Base-by-base conservation (phyloP, 257 asterid genomes). In the Fraxinus cuspidata region DNA sequence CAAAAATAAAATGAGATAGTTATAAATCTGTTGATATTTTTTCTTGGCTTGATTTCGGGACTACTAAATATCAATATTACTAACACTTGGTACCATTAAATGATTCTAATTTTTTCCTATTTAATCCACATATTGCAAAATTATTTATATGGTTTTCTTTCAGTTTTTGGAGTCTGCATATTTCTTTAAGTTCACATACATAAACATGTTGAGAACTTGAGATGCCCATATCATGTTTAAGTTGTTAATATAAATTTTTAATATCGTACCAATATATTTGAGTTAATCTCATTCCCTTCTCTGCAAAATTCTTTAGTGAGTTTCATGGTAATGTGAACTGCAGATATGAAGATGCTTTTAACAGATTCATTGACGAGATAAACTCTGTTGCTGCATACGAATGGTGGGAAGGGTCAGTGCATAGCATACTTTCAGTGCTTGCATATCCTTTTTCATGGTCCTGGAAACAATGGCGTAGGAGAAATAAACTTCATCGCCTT, bases 321-420 rank as follows among this genome's bases (percentile, higher is more conserved):
- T 74, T 75, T 77, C 67, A 28, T 63, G 27, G 34, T 73, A 16
- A 67, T 66, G 74, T 66, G 38, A 60, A 35, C 73, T 79, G 85
- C 94, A 94, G 98, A 87, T 94, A 94, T 87, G 98, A 94, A 84
- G 98, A 94, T 88, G 97, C 98, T 72, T 94, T 92, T 82, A 94
- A 88, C 88, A 91, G 98, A 88, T 94, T 94, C 83, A 94, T 94
- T 69, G 98, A 94, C 74, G 96, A 90, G 84, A 74, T 92, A 63
- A 94, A 94, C 84, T 92, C 97, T 78, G 98, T 94, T 86, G 97
- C 97, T 76, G 92, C 96, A 58, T 94, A 89, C 73, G 97, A 92
- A 83, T 94, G 98, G 98, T 94, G 98, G 98, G 98, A 94, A 88
- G 98, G 98, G 73, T 94, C 98, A 27, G 96, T 94, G 37, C 98